Conservation (phyloP, 441 rosid species). For the Omphalea diandra region DNA sequence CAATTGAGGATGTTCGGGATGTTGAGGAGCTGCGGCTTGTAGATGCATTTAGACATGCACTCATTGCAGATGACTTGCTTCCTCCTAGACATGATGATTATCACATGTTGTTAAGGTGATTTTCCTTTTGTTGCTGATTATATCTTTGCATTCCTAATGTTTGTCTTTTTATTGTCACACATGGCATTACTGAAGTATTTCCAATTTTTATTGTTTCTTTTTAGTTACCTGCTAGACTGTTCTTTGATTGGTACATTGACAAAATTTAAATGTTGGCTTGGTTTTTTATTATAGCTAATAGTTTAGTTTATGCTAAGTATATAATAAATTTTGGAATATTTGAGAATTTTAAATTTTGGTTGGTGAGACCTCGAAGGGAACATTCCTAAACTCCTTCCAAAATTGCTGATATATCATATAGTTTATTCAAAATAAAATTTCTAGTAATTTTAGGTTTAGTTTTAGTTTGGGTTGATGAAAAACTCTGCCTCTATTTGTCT, state of each 20-base stretch:
- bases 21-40: slow-evolving; percentile 75
- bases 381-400: not conserved
- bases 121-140: not conserved
- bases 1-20: slow-evolving; percentile 88
- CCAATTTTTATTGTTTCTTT: not conserved
- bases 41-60: slow-evolving; percentile 74
- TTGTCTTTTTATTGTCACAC: not conserved
- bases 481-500: not conserved
- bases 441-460: too few species aligned
- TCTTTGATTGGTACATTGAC: not conserved
- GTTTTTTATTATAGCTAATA: not conserved
- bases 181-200: not conserved
- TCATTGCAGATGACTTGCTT: slow-evolving; percentile 74
- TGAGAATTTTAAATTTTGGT: not conserved
- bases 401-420: not conserved
- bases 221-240: not conserved
- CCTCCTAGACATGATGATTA: slow-evolving; percentile 74
- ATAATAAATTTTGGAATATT: not conserved
- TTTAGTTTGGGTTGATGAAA: too few species aligned
- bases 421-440: not conserved
- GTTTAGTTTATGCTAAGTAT: not conserved
- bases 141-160: not conserved
- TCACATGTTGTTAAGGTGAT: slow-evolving; percentile 80
- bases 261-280: not conserved
- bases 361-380: not conserved